Percentiles rank a stretch among this genome's conserved stretches.
Conservation (phyloP, 345 rosid species). For the Physaria fendleri region DNA sequence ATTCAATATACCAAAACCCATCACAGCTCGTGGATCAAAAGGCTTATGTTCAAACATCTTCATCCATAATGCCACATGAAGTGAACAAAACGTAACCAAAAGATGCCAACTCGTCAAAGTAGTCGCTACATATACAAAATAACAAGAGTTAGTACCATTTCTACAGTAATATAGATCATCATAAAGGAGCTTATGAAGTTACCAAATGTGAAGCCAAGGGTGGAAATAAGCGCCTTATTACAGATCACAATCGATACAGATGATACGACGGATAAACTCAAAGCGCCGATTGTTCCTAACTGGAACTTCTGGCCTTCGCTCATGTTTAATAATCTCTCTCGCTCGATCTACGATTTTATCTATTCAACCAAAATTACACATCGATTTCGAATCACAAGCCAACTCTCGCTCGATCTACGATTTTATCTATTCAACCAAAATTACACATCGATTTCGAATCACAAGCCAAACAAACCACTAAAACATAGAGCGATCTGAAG, state of each 20-base stretch:
- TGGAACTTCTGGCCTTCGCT: slow-evolving; percentile 87
- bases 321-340: slow-evolving; percentile 43
- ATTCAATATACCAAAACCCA: slow-evolving; percentile 98
- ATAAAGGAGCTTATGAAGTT: slow-evolving; percentile 6
- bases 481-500: slow-evolving; percentile 24
- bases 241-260: slow-evolving; percentile 98
- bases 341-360: slow-evolving; percentile 44
- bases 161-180: neutral
- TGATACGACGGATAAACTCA: slow-evolving; percentile 95
- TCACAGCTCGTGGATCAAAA: slow-evolving; percentile 96
- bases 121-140: slow-evolving; percentile 54
- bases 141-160: slow-evolving; percentile 12
- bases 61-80: slow-evolving; percentile 96
- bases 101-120: slow-evolving; percentile 99
- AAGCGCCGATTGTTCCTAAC: slow-evolving; percentile 89
- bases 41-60: slow-evolving; percentile 99
- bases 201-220: slow-evolving; percentile 98
- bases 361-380: neutral
- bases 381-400: slow-evolving; percentile 8
- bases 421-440: slow-evolving; percentile 12
- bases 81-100: slow-evolving; percentile 96
- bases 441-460: neutral
- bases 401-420: slow-evolving; percentile 45
- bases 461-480: no score
- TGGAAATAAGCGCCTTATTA: slow-evolving; percentile 97